These are phyloP conservation scores for Pueraria montana DNA, from an alignment of 306 rosid species.

Conservation along the genomic window DNA sequence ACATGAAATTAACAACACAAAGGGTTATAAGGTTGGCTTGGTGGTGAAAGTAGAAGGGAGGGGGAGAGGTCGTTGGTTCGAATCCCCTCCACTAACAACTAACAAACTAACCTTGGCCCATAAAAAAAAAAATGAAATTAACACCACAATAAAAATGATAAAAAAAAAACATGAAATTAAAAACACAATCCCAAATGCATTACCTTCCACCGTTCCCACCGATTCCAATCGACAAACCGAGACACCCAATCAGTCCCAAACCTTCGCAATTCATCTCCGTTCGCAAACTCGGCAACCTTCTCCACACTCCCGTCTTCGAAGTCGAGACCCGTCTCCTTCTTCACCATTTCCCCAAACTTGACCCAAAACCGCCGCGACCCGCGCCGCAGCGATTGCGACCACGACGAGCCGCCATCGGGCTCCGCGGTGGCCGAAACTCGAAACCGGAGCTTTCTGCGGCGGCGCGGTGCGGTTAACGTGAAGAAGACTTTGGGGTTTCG, in stretches of 20 bases:
- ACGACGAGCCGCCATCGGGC: conserved; percentile 65
- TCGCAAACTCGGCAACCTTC: conserved; percentile 56
- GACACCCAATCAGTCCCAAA: conserved; percentile 61
- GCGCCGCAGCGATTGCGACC: conserved; percentile 64
- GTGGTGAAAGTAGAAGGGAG: too few relatives aligned
- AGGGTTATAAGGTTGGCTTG: too few relatives aligned
- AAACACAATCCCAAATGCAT: conserved; percentile 36
- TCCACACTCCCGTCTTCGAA: conserved; percentile 61
- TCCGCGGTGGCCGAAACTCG: conserved; percentile 68
- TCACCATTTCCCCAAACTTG: conserved; percentile 66
- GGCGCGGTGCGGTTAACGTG: conserved; percentile 46
- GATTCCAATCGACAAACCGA: conserved; percentile 78
- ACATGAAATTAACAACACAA: background rate
- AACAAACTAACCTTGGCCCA: too few relatives aligned
- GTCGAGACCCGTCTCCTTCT: conserved; percentile 86
- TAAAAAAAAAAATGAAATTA: too few relatives aligned
- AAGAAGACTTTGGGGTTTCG: conserved; percentile 55
- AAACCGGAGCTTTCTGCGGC: conserved; percentile 58
- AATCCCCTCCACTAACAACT: too few relatives aligned
- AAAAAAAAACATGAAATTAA: conserved; percentile 40
- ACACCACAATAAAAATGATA: too few relatives aligned
- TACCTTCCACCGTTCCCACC: conserved; percentile 89
- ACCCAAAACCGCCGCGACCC: conserved; percentile 80
- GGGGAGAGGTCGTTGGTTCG: too few relatives aligned
- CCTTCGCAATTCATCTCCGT: conserved; percentile 61